Conservation (phyloP, 257 asterid genomes). For the Solanum chmielewskii region DNA sequence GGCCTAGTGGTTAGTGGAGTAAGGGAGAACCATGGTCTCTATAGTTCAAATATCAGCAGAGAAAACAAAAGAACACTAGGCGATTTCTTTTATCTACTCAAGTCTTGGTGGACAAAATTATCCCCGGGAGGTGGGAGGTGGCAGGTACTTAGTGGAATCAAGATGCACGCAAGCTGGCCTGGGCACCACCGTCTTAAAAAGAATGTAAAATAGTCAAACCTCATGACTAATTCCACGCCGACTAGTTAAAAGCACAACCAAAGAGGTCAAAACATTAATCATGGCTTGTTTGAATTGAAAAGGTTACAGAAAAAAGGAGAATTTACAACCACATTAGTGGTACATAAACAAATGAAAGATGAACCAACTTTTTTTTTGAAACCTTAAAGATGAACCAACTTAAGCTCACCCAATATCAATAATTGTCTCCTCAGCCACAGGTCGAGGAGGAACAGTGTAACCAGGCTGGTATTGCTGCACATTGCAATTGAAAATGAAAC, state of each 20-base stretch:
- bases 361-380: background rate
- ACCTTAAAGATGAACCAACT: background rate
- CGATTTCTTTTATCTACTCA: background rate
- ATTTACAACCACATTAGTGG: background rate
- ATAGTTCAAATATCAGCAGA: background rate
- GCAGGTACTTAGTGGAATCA: background rate
- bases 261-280: background rate
- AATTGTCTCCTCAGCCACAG: slow-evolving; percentile 65
- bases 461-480: slow-evolving; percentile 84
- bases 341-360: background rate
- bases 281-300: background rate
- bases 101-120: background rate
- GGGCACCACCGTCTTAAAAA: background rate
- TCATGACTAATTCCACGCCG: background rate
- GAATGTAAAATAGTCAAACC: background rate
- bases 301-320: background rate
- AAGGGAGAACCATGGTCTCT: background rate
- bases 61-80: background rate
- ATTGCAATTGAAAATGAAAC: background rate
- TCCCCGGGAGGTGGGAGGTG: background rate
- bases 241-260: background rate
- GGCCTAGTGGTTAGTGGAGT: background rate
- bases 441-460: slow-evolving; percentile 75
- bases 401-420: slow-evolving; percentile 79
- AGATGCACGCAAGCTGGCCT: background rate